Evolutionary conservation across 257 asterid species (phyloP), one percentile per base, ranked within the genome.

Genomic region (Capsicum baccatum): DNA sequence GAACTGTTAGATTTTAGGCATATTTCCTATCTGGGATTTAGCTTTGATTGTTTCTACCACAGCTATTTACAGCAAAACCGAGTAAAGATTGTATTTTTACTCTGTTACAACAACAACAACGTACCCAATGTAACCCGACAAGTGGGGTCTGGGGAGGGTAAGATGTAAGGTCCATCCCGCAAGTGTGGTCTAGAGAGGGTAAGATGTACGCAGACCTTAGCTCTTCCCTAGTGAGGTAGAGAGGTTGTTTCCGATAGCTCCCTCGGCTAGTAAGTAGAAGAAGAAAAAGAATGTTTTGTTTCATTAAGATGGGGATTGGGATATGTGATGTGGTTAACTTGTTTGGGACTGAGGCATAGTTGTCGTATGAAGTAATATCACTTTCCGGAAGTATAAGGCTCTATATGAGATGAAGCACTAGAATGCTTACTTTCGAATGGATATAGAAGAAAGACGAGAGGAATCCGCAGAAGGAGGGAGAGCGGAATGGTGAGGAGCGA

Each of bases 351-450:
- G 17, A 21, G 35, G 70, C 16, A 3, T 63, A 10, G 69, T 63
- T 63, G 42, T 63, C 11, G 42, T 63, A 21, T 63, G 37, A 50
- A 47, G 80, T 12, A 48, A 48, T 33, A 74, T 12, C 21, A 50
- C 81, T 50, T 21, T 7, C 15, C 6, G 8, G 7, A 70, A 74
- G 80, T 6, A 12, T 50, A 50, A 50, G 80, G 62, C 57, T 74
- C n/a, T 74, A 19, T 19, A 12, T 74, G 42, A 74, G 80, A 74
- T 50, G 80, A 21, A 74, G 60, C 6, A 50, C 80, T 50, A 55
- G 21, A n/a, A 74, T 74, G 80, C 62, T 74, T 55, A 50, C 62
- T 50, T 7, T 21, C 19, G 19, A 39, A 11, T 4, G 8, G 44
- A 50, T 73, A 21, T 50, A 74, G 60, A 1, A 48, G 44, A 74